Evolutionary conservation across 257 asterid species (phyloP), one percentile per base, ranked within the genome.

Genomic region (Penstemon newberryi): DNA sequence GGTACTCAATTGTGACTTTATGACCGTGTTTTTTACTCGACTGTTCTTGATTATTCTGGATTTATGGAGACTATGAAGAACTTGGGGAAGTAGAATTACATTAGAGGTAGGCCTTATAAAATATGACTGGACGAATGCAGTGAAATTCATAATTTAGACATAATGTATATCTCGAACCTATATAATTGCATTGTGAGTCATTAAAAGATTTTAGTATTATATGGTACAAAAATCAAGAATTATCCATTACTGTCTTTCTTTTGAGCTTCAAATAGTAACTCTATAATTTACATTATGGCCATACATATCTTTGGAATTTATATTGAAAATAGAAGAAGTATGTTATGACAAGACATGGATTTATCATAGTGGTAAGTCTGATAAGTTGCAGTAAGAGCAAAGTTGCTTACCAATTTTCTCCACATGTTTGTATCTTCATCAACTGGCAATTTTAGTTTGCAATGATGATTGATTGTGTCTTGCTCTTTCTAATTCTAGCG

Each of bases 31-130:
- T 38, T 47, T 61, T 70, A 15, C 69, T 56, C 12, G 19, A 36
- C 25, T 70, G 58, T 66, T 53, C 56, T 62, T 60, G 47, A 41
- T 70, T 66, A 56, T 56, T 51, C 46, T 19, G n/a, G 62, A 54
- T 56, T 71, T 33, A 5, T 47, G 42, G 36, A 59, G 46, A 56
- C 8, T 46, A 12, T 63, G 33, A n/a, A 58, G 42, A 4, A 57
- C 50, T 57, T 43, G 50, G 56, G 45, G 56, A 65, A 46, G 63
- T n/a, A n/a, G 43, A 43, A 54, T 15, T 0, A 25, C 62, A 7
- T 47, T 56, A 42, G 8, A 65, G 75, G 13, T 52, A 57, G 50
- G 50, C 47, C 51, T 50, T 33, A 7, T 36, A 18, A 47, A 56
- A 33, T 42, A 62, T 62, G 18, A 19, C 8, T 66, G 37, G 50